A percentile compares a stretch with the other conserved stretches of the same genome.
phyloP scores from a whole-genome alignment of 768 basidiomycete species.

The Leucocoprinus leucothites region DNA sequence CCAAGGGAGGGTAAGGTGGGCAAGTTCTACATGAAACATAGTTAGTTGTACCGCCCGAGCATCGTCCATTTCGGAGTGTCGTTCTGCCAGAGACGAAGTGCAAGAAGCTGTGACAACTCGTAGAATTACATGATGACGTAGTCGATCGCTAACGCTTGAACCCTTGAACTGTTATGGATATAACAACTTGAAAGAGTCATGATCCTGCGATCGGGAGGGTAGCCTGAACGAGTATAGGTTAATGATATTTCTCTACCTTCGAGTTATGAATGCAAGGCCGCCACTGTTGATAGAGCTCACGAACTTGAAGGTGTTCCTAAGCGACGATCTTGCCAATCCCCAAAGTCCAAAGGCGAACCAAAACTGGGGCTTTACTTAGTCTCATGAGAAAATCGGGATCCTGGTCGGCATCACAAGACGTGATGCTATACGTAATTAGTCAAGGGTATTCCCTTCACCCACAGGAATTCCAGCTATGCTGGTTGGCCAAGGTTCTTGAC shows the following conservation, averaged over 20 bases:
- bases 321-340: not conserved
- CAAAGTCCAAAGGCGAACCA: not conserved
- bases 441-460: constrained; percentile 3
- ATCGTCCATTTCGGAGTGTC: too few relatives aligned
- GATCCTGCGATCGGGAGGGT: not conserved
- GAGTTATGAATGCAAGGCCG: not conserved
- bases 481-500: too few relatives aligned
- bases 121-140: constrained; percentile 1
- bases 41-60: too few relatives aligned
- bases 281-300: not conserved
- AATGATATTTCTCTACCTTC: not conserved
- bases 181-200: constrained; percentile 5
- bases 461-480: not conserved
- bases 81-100: too few relatives aligned
- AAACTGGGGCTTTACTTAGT: not conserved
- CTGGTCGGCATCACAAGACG: constrained; percentile 1
- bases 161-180: not conserved
- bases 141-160: not conserved
- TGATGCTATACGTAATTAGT: constrained; percentile 3
- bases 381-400: not conserved
- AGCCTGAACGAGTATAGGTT: constrained; percentile 2
- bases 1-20: too few relatives aligned
- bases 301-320: constrained; percentile 3
- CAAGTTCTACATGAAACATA: too few relatives aligned
- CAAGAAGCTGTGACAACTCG: not conserved